phyloP scores from a whole-genome alignment of 164 flowering plant species.

The Sextonia rubra region DNA sequence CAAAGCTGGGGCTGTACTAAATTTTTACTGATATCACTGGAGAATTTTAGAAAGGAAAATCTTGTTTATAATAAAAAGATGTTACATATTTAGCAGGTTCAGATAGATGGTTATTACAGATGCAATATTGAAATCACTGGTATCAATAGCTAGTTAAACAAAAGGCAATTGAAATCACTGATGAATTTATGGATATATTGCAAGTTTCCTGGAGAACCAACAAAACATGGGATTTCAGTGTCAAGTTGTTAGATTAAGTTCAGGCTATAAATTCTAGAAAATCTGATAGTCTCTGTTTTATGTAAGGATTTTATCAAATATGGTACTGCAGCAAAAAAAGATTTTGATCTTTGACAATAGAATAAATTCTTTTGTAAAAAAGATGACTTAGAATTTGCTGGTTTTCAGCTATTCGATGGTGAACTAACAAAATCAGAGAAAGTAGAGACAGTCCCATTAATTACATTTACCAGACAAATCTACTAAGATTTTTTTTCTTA shows the following conservation, averaged over 20 bases:
- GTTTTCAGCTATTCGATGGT: not conserved
- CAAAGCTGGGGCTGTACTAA: not conserved
- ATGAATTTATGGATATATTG: not conserved
- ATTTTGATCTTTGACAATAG: too few species aligned
- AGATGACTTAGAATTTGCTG: not conserved
- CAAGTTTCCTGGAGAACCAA: too few species aligned
- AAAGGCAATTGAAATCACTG: not conserved
- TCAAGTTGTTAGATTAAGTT: too few species aligned
- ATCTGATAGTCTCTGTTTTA: too few species aligned
- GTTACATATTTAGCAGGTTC: too few species aligned
- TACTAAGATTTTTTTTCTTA: not conserved
- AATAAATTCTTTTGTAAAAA: too few species aligned
- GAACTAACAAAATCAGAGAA: not conserved
- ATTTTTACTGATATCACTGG: not conserved
- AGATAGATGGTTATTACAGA: not conserved
- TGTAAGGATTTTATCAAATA: not conserved
- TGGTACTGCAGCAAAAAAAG: too few species aligned
- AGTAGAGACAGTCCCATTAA: not conserved
- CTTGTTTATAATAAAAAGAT: not conserved
- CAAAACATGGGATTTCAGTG: too few species aligned
- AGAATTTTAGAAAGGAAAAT: not conserved
- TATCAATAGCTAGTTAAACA: not conserved
- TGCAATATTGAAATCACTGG: not conserved
- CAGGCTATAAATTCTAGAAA: too few species aligned
- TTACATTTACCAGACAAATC: not conserved